Conservation (phyloP, 805 yeast genomes). For the Hanseniaspora clermontiae region DNA sequence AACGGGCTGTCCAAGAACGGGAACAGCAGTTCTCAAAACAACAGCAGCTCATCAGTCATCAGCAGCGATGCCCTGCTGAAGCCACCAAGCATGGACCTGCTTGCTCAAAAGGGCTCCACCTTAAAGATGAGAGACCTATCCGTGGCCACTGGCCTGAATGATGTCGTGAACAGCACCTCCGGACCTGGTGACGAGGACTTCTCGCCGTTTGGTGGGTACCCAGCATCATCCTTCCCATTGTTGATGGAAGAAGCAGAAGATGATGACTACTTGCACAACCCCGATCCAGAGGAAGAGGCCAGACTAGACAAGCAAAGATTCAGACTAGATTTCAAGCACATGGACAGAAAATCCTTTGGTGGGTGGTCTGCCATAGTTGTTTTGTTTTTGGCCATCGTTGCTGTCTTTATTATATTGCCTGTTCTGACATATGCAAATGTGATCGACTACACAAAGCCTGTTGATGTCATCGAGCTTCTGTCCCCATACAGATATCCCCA, state of each 20-base stretch:
- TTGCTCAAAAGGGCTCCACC: neutral
- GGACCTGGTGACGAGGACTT: conserved; percentile 43
- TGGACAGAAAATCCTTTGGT: conserved; percentile 50
- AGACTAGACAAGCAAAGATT: conserved; percentile 63
- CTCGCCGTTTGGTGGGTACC: conserved; percentile 93
- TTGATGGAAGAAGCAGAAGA: conserved; percentile 86
- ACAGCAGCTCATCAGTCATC: conserved; percentile 21
- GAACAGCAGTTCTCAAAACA: conserved; percentile 21
- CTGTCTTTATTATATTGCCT: conserved; percentile 69
- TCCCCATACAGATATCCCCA: conserved; percentile 40
- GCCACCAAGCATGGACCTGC: neutral
- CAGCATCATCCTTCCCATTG: conserved; percentile 82
- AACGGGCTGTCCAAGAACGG: conserved; percentile 15
- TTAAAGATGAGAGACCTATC: conserved; percentile 1
- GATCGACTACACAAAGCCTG: conserved; percentile 23
- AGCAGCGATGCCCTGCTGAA: conserved; percentile 31
- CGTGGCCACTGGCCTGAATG: neutral
- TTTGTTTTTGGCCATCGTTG: conserved; percentile 47
- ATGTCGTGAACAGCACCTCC: neutral
- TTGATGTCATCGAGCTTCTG: conserved; percentile 30
- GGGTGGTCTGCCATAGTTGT: conserved; percentile 51
- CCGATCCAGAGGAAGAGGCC: conserved; percentile 89
- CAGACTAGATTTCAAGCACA: conserved; percentile 46
- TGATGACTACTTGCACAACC: conserved; percentile 91
- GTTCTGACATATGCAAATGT: conserved; percentile 73